Evolutionary conservation across 805 yeast species (phyloP), one percentile per base, ranked within the genome.

Genomic region (Wickerhamiella kurtzmanii): DNA sequence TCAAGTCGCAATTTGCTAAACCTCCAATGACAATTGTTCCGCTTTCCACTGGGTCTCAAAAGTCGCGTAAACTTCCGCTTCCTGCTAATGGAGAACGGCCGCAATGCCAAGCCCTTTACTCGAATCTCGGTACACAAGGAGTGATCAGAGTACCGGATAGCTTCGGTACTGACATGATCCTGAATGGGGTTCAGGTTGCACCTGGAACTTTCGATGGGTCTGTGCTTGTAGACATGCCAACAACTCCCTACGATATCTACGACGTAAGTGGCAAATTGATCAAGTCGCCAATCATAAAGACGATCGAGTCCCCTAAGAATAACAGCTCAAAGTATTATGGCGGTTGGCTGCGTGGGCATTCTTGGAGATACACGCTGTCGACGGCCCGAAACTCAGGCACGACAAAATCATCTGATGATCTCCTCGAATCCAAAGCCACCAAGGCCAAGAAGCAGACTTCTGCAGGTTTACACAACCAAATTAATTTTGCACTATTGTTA

Each of bases 81-180:
- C 8, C n/a, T 8, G 41, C 25, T 5, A 25, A 15, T 17, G 25
- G 25, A 15, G 32, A 25, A 25, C 41, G 41, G 15, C 25, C 19
- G 8, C 22, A 39, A 15, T 45, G 57, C 43, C 4, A 35, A 22
- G 8, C 50, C 13, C 49, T 49, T 41, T 60, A 53, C 28, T 22
- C 48, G 2, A 28, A 53, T 20, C 46, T 53, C 21, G 37, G 42
- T 11, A 57, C 52, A 20, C 53, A 55, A 19, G 32, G 32, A 6
- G 42, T 47, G 43, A 47, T 44, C 17, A 53, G 55, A 2, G 53
- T 64, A 16, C 68, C 67, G 2, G 58, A 56, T 28, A 56, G 61
- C 39, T 55, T 53, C 20, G 69, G 64, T 15, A 52, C 62, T 5
- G 58, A 56, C 18, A 49, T 63, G 56, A 60, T 65, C 41, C 55